Base-by-base conservation (phyloP, 2,329 filamentous ascomycete species). In the Diaporthe vexans region DNA sequence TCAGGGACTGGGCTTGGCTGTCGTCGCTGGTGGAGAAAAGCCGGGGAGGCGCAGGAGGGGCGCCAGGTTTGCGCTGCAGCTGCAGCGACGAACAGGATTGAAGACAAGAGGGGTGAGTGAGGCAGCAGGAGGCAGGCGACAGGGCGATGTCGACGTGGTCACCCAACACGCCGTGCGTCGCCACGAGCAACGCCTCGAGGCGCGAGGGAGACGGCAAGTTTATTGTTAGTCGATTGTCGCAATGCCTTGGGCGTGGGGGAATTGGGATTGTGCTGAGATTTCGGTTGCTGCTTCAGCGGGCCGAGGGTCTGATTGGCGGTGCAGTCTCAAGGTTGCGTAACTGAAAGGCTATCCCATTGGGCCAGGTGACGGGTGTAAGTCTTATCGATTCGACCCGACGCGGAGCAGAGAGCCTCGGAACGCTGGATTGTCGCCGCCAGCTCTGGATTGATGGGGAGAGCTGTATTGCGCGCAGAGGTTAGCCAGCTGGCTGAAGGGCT, bases 261-360 rank as follows among this genome's bases (percentile, higher is more conserved):
- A 59, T 33, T 65, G 37, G 61, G 43, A 51, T 43, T 35, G 61
- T 11, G 43, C 43, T 65, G 61, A 67, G 61, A 61, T 15, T 48
- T 72, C 74, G 58, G 56, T 61, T 71, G 51, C 48, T 71, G 24
- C 29, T 33, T 29, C 4, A 56, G 72, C 46, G 72, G 74, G 19
- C 69, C 57, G 51, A n/a, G 59, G 24, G 35, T 29, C 68, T 68
- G 74, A 76, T 76, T 76, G 74, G 74, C 52, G 72, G 68, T 65
- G 48, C 40, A n/a, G 40, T 63, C 68, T 74, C 33, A 68, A 71
- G 21, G 70, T 65, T 68, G 74, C 59, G 68, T 59, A 35, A 52
- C 56, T 56, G 46, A 33, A 61, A 61, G 46, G 29, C 72, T 61
- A 52, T 61, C 69, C 68, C 61, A 74, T 76, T 76, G 74, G 74